Base-by-base conservation (phyloP, 2,329 filamentous ascomycete species). In the Pseudogymnoascus sp. region DNA sequence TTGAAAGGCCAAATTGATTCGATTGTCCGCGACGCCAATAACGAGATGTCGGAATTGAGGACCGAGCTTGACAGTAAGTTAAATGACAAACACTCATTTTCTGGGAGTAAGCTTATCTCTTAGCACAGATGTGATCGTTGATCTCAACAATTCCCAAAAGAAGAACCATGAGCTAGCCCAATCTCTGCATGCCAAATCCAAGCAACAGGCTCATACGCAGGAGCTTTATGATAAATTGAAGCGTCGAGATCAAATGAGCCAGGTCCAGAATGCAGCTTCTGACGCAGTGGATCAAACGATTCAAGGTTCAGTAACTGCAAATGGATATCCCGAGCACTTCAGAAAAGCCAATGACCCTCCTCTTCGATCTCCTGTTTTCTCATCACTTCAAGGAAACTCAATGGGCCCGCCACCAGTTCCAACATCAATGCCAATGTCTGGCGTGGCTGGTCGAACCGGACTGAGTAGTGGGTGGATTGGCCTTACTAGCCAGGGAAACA, bases 91-190 rank as follows among this genome's bases (percentile, higher is more conserved):
- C 5, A 1, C 8, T 21, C 10, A 6, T 33, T 55, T 55, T 2
- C 29, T 55, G n/a, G 29, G 10, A 55, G 6, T 29, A 55, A 33
- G 49, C 49, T 55, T 12, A 55, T 33, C 29, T 19, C n/a, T 21
- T 10, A 2, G 23, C 26, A 61, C 29, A 60, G 33, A 37, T 61
- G 14, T n/a, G 26, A 16, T n/a, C 7, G 69, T 78, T 7, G 84
- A 90, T 33, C 84, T 89, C 61, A 82, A 87, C 21, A 77, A 78
- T 7, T 76, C 93, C 10, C 79, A 85, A 60, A 81, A 82, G 59
- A 92, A 90, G 73, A 90, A 92, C 65, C 82, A 90, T 16, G 88
- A 93, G 37, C 76, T 96, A 1, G 77, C 80, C 4, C 80, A 85
- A 21, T 80, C 84, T 3, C 87, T 85, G 68, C 83, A 82, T 62